phyloP scores from a whole-genome alignment of 139 green algal species.

The Ettlia oleoabundans region DNA sequence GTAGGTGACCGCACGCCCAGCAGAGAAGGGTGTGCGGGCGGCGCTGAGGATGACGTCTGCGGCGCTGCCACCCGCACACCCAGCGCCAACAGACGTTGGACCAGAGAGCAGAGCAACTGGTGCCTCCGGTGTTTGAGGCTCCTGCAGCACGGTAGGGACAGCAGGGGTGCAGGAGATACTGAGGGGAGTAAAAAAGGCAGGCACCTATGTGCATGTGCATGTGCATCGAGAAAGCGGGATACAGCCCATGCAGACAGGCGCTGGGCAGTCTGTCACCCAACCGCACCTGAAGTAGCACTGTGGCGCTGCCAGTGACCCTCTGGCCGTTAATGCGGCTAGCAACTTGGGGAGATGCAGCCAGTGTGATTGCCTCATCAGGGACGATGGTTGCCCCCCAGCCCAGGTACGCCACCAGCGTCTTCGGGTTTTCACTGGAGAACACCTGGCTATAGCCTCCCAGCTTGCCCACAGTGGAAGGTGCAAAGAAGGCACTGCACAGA shows the following conservation, averaged over 20 bases:
- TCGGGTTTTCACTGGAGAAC: background rate
- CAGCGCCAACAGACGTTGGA: background rate
- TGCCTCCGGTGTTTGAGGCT: background rate
- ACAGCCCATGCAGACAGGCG: no score
- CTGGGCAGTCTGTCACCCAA: no score
- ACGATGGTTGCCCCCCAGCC: background rate
- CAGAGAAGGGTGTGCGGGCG: background rate
- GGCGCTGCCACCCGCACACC: background rate
- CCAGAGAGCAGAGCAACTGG: background rate
- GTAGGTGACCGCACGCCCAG: background rate
- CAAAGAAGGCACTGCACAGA: slow-evolving; percentile 12
- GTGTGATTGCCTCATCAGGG: background rate
- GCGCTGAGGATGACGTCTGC: no score
- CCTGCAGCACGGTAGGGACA: background rate
- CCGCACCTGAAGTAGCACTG: background rate
- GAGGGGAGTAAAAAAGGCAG: no score
- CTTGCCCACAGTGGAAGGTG: background rate
- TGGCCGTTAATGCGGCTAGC: background rate
- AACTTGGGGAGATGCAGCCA: background rate
- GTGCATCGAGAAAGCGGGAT: no score
- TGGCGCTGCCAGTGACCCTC: background rate
- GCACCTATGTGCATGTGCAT: no score
- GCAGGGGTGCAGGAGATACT: no score
- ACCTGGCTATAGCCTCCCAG: background rate
- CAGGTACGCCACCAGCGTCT: background rate